phyloP scores from a whole-genome alignment of 1,284 basidiomycete genomes.

The Mycosarcoma maydis region DNA sequence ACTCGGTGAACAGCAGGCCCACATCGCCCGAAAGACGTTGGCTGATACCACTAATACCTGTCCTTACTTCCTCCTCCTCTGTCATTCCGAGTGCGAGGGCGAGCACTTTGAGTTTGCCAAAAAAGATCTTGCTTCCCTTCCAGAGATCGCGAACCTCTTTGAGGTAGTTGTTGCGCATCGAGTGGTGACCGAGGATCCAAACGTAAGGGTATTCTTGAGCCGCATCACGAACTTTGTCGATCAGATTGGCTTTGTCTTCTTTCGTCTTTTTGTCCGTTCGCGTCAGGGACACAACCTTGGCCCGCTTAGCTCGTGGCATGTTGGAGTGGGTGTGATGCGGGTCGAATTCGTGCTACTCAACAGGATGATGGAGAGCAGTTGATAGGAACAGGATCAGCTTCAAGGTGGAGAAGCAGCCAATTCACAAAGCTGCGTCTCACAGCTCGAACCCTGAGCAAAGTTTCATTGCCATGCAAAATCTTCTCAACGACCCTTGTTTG shows the following conservation, averaged over 20 bases:
- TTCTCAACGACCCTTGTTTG: slow-evolving; percentile 33
- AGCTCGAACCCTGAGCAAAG: slow-evolving; percentile 26
- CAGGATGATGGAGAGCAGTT: not conserved
- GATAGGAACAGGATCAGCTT: no score
- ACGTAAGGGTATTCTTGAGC: slow-evolving; percentile 83
- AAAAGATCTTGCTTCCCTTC: slow-evolving; percentile 85
- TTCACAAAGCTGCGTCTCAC: no score
- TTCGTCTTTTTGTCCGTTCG: slow-evolving; percentile 71
- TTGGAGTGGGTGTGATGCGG: not conserved
- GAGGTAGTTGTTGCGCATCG: slow-evolving; percentile 92
- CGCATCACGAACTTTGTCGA: slow-evolving; percentile 77
- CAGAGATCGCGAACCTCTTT: slow-evolving; percentile 92
- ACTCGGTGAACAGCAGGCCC: slow-evolving; percentile 90
- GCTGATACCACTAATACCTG: slow-evolving; percentile 82
- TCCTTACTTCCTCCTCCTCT: slow-evolving; percentile 84
- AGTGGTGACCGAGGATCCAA: slow-evolving; percentile 92
- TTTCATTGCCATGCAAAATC: slow-evolving; percentile 27
- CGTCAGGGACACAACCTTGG: slow-evolving; percentile 70
- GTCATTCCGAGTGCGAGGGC: slow-evolving; percentile 92
- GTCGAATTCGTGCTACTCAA: not conserved
- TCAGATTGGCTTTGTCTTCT: slow-evolving; percentile 81
- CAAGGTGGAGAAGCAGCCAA: slow-evolving; percentile 23
- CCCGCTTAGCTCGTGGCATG: slow-evolving; percentile 67
- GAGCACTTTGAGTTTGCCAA: slow-evolving; percentile 91
- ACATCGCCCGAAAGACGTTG: slow-evolving; percentile 92